phyloP scores from a whole-genome alignment of 257 asterid genomes.

The Verbena officinalis region DNA sequence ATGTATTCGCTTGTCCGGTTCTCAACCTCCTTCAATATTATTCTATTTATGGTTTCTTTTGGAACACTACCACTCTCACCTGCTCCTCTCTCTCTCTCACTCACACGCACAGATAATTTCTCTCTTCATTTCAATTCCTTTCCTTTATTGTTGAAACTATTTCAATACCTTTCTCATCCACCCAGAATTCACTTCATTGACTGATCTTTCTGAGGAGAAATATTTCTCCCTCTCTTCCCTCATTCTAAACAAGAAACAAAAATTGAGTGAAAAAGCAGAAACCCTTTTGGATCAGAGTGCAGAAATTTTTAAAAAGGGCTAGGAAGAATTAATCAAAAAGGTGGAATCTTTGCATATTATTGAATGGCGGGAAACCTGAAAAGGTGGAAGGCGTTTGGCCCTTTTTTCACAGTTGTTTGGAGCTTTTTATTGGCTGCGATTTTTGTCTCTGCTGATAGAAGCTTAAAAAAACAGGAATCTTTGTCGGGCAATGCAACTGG shows the following conservation, averaged over 20 bases:
- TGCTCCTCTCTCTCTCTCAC: neutral
- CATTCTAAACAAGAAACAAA: neutral
- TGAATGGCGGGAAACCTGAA: slow-evolving; percentile 58
- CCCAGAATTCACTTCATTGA: slow-evolving; percentile 13
- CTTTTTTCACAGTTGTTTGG: slow-evolving; percentile 62
- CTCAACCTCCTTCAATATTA: neutral
- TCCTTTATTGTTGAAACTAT: neutral
- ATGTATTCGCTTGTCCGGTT: slow-evolving; percentile 9
- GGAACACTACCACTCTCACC: neutral
- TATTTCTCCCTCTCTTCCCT: neutral
- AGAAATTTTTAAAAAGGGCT: neutral
- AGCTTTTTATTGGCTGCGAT: slow-evolving; percentile 75
- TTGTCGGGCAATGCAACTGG: slow-evolving; percentile 31
- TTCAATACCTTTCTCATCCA: neutral
- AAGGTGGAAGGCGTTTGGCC: slow-evolving; percentile 64
- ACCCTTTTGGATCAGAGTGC: slow-evolving; percentile 27
- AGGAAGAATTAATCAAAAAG: slow-evolving; percentile 20
- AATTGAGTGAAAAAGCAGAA: slow-evolving; percentile 17
- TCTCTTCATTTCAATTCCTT: neutral
- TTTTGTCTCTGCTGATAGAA: slow-evolving; percentile 87
- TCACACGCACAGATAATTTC: neutral
- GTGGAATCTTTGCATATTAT: slow-evolving; percentile 26
- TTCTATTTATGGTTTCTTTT: slow-evolving; percentile 16
- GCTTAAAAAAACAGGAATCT: slow-evolving; percentile 59
- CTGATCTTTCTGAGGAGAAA: neutral